Conservation (phyloP, 352 stramenopile species). For the Pythium periplocum region DNA sequence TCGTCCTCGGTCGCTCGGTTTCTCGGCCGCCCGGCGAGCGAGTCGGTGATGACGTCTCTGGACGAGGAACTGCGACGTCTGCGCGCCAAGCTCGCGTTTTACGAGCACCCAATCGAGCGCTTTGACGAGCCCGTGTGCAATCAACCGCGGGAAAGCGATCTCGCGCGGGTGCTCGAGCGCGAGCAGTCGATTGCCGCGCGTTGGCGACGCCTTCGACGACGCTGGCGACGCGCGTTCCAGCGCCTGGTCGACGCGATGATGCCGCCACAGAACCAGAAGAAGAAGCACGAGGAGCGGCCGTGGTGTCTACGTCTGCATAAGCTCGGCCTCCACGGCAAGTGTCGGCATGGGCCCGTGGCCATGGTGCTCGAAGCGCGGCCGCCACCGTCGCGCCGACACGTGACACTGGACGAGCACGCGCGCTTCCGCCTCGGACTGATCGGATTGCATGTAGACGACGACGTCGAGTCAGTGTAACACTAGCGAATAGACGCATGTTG, state of each 20-base stretch:
- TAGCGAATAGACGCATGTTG: not conserved
- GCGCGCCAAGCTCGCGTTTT: slow-evolving; percentile 16
- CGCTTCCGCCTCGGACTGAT: slow-evolving; percentile 17
- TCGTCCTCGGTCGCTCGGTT: too few relatives aligned
- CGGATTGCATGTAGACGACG: slow-evolving; percentile 11
- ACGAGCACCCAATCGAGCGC: slow-evolving; percentile 15
- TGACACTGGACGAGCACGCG: slow-evolving; percentile 13
- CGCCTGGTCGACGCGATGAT: too few relatives aligned
- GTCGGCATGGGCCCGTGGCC: too few relatives aligned
- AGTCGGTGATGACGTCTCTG: not conserved
- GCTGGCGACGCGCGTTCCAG: not conserved
- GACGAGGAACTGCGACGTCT: slow-evolving; percentile 4
- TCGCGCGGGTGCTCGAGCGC: not conserved
- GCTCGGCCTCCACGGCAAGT: too few relatives aligned
- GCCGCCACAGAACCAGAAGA: too few relatives aligned
- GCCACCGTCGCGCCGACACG: not conserved
- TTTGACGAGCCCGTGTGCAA: slow-evolving; percentile 17
- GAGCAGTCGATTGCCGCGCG: not conserved
- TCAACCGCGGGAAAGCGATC: slow-evolving; percentile 6
- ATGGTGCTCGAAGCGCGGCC: too few relatives aligned
- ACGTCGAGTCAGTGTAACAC: slow-evolving; percentile 1
- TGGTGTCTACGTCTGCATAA: too few relatives aligned
- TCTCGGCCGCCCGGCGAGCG: too few relatives aligned
- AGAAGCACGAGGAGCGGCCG: too few relatives aligned
- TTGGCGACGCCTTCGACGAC: not conserved